These are phyloP conservation scores for Diplodia intermedia DNA, from an alignment of 2,329 filamentous ascomycete species.

Conservation along the genomic window DNA sequence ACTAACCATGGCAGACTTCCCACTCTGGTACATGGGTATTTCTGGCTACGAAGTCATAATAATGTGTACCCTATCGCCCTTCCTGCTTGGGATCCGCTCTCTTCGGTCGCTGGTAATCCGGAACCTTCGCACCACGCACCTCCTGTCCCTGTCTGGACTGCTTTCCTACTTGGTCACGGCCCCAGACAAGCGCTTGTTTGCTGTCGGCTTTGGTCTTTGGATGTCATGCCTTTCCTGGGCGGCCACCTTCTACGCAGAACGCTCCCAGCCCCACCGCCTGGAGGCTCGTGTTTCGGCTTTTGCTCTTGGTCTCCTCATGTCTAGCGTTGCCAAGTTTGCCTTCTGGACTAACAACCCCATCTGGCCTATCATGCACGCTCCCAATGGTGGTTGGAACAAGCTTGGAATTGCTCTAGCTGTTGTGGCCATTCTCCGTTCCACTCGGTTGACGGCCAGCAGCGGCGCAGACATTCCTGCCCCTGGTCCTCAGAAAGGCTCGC, in stretches of 20 bases:
- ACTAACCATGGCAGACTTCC: conserved; percentile 71
- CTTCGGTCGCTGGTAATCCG: conserved; percentile 72
- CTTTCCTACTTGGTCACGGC: conserved; percentile 77
- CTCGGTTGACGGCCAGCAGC: conserved; percentile 64
- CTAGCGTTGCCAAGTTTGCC: conserved; percentile 88
- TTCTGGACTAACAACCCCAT: conserved; percentile 95
- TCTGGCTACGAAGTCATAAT: conserved; percentile 93
- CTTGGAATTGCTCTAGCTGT: conserved; percentile 78
- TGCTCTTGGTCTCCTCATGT: conserved; percentile 80
- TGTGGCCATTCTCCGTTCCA: conserved; percentile 77
- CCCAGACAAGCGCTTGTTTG: conserved; percentile 78
- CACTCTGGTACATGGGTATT: conserved; percentile 98
- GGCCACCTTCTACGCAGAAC: conserved; percentile 80
- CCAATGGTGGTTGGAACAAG: conserved; percentile 92
- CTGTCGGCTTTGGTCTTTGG: conserved; percentile 79
- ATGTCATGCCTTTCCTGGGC: conserved; percentile 85
- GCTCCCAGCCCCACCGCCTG: conserved; percentile 74
- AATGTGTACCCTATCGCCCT: conserved; percentile 81
- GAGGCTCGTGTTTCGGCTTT: conserved; percentile 84
- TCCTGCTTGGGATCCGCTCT: conserved; percentile 74
- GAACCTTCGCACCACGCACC: conserved; percentile 73
- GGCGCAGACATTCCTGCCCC: conserved; percentile 56
- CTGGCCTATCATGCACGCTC: conserved; percentile 91
- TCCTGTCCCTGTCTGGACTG: conserved; percentile 79
- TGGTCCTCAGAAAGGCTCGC: conserved; percentile 70